Base-by-base conservation (phyloP, 208 protist species). In the Trypanosoma cruzi region DNA sequence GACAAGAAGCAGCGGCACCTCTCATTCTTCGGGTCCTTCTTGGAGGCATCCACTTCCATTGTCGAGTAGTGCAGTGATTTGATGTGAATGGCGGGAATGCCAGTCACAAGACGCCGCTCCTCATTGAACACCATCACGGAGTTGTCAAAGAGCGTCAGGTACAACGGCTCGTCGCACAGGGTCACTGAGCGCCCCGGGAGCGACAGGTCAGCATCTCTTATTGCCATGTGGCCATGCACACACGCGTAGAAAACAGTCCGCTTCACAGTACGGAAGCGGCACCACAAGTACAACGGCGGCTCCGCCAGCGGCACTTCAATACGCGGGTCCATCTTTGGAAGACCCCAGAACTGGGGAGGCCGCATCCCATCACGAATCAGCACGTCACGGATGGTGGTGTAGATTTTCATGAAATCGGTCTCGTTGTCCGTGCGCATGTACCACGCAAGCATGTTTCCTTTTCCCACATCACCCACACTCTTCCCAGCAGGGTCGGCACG, bases 181-280 rank as follows among this genome's bases (percentile, higher is more conserved):
- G 24, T 59, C 6, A 59, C 13, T 6, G 16, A 20, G 26, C 28
- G 7, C 4, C 6, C 26, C 28, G 24, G 13, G 6, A 11, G 10
- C 6, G 54, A 54, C 20, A 37, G 29, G 37, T 44, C 37, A 13
- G 37, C 13, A 13, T 13, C 16, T 20, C 20, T 26, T 6, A 59
- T 26, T 6, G 57, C 57, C n/a, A 89, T 64, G 14, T 68, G 68
- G 31, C 78, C 79, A 49, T 80, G 84, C 8, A 73, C 22, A 52
- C 77, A 86, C 8, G 66, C 75, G 75, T 84, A 89, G 28, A 89
- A 61, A 5, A 89, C 74, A 11, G 71, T 29, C 26, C 71, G 42
- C 31, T 54, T 55, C 11, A 89, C 59, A 4, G 70, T 40, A 14
- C 66, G 31, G 34, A 89, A 86, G 20, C 66, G 22, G 55, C 63